Evolutionary conservation across 2,329 filamentous ascomycete genomes (phyloP).

Genomic region (Botrytis galanthina): DNA sequence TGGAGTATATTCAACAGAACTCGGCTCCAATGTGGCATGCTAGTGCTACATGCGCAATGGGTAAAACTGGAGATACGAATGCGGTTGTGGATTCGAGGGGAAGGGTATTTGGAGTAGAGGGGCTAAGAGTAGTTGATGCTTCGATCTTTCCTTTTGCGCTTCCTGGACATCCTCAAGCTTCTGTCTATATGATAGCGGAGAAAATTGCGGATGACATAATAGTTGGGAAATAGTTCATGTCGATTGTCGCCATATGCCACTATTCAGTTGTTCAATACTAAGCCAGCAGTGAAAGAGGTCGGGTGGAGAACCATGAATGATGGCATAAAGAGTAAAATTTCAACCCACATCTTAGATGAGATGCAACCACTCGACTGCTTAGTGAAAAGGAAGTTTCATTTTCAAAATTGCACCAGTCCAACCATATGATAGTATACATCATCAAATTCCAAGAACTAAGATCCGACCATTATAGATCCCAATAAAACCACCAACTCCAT

Average conservation of each 20-base stretch:
- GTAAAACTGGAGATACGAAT: neutral
- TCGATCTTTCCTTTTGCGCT: constrained; percentile 18
- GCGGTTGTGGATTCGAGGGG: constrained; percentile 16
- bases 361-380: constrained; percentile 17
- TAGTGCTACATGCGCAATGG: constrained; percentile 18
- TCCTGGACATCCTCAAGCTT: constrained; percentile 17
- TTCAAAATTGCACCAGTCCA: constrained; percentile 16
- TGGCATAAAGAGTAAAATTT: neutral
- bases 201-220: constrained; percentile 17
- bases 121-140: constrained; percentile 15
- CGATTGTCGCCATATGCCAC: too few species aligned
- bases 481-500: constrained; percentile 17
- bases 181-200: constrained; percentile 22
- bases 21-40: constrained; percentile 9
- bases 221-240: neutral
- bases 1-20: neutral
- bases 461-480: constrained; percentile 11
- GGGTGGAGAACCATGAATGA: neutral
- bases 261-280: neutral
- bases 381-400: constrained; percentile 15
- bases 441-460: constrained; percentile 1
- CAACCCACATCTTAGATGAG: neutral
- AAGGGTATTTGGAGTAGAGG: constrained; percentile 8
- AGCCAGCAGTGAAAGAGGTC: neutral
- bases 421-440: constrained; percentile 15